Percentiles rank a stretch among this genome's conserved stretches.
Conservation (phyloP, 2,329 filamentous ascomycete genomes). For the Fusarium devonianum region DNA sequence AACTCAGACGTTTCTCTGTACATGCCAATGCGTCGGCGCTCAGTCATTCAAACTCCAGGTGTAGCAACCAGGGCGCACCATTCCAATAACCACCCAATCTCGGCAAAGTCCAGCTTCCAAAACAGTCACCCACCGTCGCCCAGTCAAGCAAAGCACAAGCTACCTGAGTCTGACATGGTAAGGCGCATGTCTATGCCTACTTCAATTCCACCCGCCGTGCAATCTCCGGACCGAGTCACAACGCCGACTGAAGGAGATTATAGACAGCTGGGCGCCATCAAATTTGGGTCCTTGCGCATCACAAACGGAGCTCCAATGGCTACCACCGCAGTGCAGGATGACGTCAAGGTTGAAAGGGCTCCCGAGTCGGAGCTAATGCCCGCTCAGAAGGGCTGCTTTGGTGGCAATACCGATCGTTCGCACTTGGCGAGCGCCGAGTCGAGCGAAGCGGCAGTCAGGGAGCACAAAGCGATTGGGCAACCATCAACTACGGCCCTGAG, state of each 20-base stretch:
- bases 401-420: conserved; percentile 8
- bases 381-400: conserved; percentile 18
- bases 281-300: conserved; percentile 68
- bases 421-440: conserved; percentile 4
- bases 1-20: conserved; percentile 58
- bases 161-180: conserved; percentile 48
- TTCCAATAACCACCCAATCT: conserved; percentile 30
- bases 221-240: conserved; percentile 39
- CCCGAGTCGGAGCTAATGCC: conserved; percentile 8
- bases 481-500: conserved; percentile 2
- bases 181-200: conserved; percentile 50
- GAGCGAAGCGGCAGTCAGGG: conserved; percentile 1
- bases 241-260: conserved; percentile 63
- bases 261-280: conserved; percentile 66
- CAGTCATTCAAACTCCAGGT: conserved; percentile 57
- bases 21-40: conserved; percentile 57
- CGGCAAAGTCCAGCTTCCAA: conserved; percentile 46
- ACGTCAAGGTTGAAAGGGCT: conserved; percentile 11
- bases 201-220: conserved; percentile 21
- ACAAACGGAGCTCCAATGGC: conserved; percentile 64
- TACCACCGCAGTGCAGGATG: conserved; percentile 48
- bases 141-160: conserved; percentile 49
- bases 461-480: conserved; percentile 3
- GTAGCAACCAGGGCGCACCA: conserved; percentile 54
- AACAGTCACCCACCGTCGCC: conserved; percentile 51